phyloP scores from a whole-genome alignment of 2,329 filamentous ascomycete genomes.

The Colletotrichum sp. region DNA sequence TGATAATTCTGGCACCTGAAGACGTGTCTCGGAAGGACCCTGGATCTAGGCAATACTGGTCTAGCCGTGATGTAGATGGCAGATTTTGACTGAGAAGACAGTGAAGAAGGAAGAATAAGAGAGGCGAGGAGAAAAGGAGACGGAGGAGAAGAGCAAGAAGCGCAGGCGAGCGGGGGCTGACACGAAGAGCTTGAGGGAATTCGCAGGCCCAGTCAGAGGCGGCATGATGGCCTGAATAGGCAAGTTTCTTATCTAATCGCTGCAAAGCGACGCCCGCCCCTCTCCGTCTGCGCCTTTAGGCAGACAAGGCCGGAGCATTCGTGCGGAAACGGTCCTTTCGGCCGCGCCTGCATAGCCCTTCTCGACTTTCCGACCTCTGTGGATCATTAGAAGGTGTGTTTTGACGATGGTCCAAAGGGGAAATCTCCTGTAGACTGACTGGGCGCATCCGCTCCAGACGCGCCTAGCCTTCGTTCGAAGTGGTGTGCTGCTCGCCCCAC shows the following conservation, averaged over 20 bases:
- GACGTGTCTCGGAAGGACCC: slow-evolving; percentile 13
- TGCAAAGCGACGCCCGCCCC: not conserved
- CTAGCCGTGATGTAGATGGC: not conserved
- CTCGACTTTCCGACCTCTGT: not conserved
- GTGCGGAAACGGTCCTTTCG: not conserved
- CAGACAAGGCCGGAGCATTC: not conserved
- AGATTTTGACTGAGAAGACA: not conserved
- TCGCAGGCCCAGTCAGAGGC: slow-evolving; percentile 8
- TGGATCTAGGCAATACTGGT: not conserved
- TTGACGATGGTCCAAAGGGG: not conserved
- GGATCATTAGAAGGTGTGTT: not conserved
- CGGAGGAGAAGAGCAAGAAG: not conserved
- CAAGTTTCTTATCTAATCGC: slow-evolving; percentile 20
- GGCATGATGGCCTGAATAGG: slow-evolving; percentile 17
- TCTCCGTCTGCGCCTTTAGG: not conserved
- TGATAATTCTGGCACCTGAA: not conserved
- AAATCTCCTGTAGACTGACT: not conserved
- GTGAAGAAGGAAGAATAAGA: not conserved
- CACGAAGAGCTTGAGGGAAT: not conserved
- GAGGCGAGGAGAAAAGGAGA: not conserved
- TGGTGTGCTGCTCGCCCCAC: not conserved
- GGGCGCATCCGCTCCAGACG: not conserved
- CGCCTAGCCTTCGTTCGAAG: not conserved
- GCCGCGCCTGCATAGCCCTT: not conserved
- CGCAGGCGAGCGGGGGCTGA: not conserved